These are phyloP conservation scores for Amylostereum areolatum DNA, from an alignment of 1,284 basidiomycete genomes.

Conservation along the genomic window DNA sequence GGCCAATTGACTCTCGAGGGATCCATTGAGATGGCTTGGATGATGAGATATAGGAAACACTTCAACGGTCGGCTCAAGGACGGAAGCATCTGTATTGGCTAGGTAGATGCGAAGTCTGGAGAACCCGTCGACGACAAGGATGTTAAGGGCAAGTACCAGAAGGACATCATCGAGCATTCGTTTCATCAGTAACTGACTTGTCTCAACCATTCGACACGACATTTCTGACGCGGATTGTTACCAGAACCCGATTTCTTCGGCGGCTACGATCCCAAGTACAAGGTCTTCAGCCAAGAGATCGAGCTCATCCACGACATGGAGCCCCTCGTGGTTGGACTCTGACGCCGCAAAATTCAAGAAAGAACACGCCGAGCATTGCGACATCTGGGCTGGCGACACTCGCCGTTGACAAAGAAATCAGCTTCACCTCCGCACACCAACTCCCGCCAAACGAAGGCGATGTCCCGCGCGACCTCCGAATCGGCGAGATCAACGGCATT, in stretches of 20 bases:
- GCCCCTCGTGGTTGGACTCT: slow-evolving; percentile 84
- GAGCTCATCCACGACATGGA: slow-evolving; percentile 97
- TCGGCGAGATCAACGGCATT: slow-evolving; percentile 59
- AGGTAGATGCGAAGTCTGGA: slow-evolving; percentile 90
- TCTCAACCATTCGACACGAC: slow-evolving; percentile 17
- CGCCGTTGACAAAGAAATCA: slow-evolving; percentile 85
- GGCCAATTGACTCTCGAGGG: slow-evolving; percentile 96
- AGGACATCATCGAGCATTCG: slow-evolving; percentile 88
- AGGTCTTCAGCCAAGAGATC: slow-evolving; percentile 95
- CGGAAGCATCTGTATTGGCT: slow-evolving; percentile 90
- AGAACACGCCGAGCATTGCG: slow-evolving; percentile 95
- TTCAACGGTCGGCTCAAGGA: slow-evolving; percentile 95
- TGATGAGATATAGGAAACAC: slow-evolving; percentile 98
- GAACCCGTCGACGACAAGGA: slow-evolving; percentile 99
- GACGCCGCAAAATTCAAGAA: slow-evolving; percentile 96
- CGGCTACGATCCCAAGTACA: slow-evolving; percentile 96
- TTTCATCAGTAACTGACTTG: slow-evolving; percentile 92
- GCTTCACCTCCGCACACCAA: slow-evolving; percentile 73
- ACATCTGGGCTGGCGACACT: slow-evolving; percentile 86
- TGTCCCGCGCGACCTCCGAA: slow-evolving; percentile 69
- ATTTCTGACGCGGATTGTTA: slow-evolving; percentile 9
- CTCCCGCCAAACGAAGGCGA: slow-evolving; percentile 62
- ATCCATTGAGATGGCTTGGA: slow-evolving; percentile 99
- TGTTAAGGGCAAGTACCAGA: slow-evolving; percentile 89
- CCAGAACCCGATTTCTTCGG: slow-evolving; percentile 95